These are phyloP conservation scores for Pleurotus salmoneostramineus DNA, from an alignment of 768 basidiomycete genomes.

Conservation along the genomic window DNA sequence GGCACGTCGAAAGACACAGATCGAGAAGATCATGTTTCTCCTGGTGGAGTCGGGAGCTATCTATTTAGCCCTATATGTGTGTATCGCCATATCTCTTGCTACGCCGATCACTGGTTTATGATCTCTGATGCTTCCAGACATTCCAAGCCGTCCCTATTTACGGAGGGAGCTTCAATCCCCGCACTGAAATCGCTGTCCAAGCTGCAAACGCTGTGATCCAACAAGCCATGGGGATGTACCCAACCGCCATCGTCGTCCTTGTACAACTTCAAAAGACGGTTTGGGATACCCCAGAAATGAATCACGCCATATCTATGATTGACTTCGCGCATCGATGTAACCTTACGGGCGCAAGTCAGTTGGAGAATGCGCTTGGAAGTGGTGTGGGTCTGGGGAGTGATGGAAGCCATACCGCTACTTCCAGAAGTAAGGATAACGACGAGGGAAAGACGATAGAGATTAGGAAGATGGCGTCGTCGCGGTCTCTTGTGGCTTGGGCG, in stretches of 20 bases:
- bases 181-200: slow-evolving; percentile 19
- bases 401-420: neutral
- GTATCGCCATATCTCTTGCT: neutral
- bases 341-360: neutral
- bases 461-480: neutral
- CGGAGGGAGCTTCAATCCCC: slow-evolving; percentile 17
- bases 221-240: slow-evolving; percentile 25
- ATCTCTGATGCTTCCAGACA: slow-evolving; percentile 12
- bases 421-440: neutral
- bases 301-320: neutral
- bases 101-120: neutral
- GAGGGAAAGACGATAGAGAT: neutral
- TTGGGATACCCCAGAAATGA: slow-evolving; percentile 20
- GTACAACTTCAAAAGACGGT: slow-evolving; percentile 23
- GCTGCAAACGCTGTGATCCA: slow-evolving; percentile 25
- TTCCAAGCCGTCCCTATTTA: slow-evolving; percentile 26
- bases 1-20: slow-evolving; percentile 20
- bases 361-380: neutral
- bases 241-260: slow-evolving; percentile 23
- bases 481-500: neutral
- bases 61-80: slow-evolving; percentile 23
- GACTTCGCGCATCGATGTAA: neutral
- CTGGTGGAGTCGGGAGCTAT: slow-evolving; percentile 24
- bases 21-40: slow-evolving; percentile 22
- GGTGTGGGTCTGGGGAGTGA: neutral